phyloP scores from a whole-genome alignment of 441 rosid species.

The Raphanus hybrid region DNA sequence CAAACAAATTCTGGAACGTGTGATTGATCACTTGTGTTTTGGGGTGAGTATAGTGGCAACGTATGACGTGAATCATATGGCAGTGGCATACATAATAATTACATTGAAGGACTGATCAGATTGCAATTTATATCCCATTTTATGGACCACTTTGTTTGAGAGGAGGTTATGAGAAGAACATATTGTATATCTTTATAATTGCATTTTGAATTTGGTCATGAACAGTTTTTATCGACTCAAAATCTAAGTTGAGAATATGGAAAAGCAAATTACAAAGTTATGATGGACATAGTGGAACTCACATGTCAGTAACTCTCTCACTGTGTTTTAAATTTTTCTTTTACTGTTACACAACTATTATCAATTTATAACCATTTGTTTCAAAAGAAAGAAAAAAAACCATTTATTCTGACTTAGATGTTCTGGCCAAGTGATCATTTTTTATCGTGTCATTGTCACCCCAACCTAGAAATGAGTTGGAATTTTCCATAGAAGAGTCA shows the following conservation, averaged over 20 bases:
- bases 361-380: background rate
- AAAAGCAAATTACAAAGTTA: background rate
- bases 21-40: constrained; percentile 22
- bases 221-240: constrained; percentile 14
- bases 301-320: constrained; percentile 9
- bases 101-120: constrained; percentile 9
- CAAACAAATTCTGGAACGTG: constrained; percentile 25
- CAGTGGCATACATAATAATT: constrained; percentile 26
- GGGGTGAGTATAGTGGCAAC: constrained; percentile 35
- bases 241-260: constrained; percentile 19
- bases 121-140: constrained; percentile 21
- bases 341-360: too few species aligned
- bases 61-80: constrained; percentile 35
- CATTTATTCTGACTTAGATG: constrained; percentile 8
- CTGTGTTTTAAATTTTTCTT: too few species aligned
- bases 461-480: constrained; percentile 16
- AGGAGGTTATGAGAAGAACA: background rate
- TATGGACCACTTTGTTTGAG: constrained; percentile 20
- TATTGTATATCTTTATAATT: background rate
- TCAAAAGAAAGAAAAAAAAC: too few species aligned
- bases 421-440: constrained; percentile 17
- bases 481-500: constrained; percentile 8
- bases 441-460: constrained; percentile 4
- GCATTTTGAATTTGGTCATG: background rate
- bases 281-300: constrained; percentile 15